A percentile compares a stretch with the other conserved stretches of the same genome.
These are phyloP conservation scores for Nosema bombycis DNA, from an alignment of 371 early-diverging fungal genomes.

Conservation along the genomic window DNA sequence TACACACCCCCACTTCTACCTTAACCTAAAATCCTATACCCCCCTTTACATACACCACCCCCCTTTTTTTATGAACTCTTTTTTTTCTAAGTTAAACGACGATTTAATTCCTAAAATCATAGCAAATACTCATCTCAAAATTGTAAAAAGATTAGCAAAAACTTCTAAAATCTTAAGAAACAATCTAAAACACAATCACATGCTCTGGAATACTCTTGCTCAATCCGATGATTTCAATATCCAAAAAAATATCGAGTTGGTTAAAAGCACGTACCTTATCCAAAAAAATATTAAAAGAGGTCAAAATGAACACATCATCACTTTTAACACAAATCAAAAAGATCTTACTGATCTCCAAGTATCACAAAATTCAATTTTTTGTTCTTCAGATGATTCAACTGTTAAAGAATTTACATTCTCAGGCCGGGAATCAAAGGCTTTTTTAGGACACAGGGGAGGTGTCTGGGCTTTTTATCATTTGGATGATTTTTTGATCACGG, in stretches of 20 bases:
- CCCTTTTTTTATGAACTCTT: too few species aligned
- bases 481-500: constrained; percentile 78
- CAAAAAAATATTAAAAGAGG: constrained; percentile 29
- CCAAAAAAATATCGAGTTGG: constrained; percentile 31
- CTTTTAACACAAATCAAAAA: constrained; percentile 49
- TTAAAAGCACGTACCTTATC: constrained; percentile 44
- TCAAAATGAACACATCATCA: constrained; percentile 14
- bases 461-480: constrained; percentile 89
- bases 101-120: constrained; percentile 42
- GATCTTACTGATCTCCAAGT: constrained; percentile 50
- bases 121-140: constrained; percentile 32
- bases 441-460: constrained; percentile 87
- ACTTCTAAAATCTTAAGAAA: constrained; percentile 29
- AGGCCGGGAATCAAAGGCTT: constrained; percentile 68
- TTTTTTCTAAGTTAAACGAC: constrained; percentile 13
- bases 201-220: constrained; percentile 47
- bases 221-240: constrained; percentile 14
- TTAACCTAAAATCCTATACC: too few species aligned
- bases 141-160: constrained; percentile 50
- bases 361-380: constrained; percentile 22
- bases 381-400: constrained; percentile 59
- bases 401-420: constrained; percentile 51
- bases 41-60: too few species aligned
- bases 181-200: constrained; percentile 38
- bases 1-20: too few species aligned